Evolutionary conservation across 495 filamentous ascomycete species (phyloP).

Genomic region (Hypoxylon perforatum): DNA sequence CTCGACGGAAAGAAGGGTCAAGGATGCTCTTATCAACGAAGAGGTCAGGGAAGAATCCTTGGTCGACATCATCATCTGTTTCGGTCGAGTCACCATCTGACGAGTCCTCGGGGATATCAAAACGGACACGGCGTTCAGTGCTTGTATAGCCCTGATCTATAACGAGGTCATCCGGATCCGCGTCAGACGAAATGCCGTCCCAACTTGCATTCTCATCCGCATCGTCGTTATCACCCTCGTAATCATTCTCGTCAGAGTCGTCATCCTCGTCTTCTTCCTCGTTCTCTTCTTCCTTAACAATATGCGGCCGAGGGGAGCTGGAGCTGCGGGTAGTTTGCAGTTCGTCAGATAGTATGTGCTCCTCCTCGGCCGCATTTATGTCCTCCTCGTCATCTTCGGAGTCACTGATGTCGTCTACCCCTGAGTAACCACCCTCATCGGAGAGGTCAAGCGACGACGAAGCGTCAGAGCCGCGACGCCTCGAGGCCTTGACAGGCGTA

Average conservation of each 20-base stretch:
- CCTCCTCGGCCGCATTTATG: slow-evolving; percentile 77
- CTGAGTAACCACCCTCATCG: slow-evolving; percentile 77
- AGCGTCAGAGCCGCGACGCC: slow-evolving; percentile 53
- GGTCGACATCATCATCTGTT: slow-evolving; percentile 53
- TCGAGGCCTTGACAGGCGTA: slow-evolving; percentile 53
- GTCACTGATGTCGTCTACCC: slow-evolving; percentile 80
- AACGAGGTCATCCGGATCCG: slow-evolving; percentile 57
- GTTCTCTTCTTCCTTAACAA: slow-evolving; percentile 36
- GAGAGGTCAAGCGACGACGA: slow-evolving; percentile 63
- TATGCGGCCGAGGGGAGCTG: slow-evolving; percentile 55
- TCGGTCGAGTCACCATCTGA: slow-evolving; percentile 60
- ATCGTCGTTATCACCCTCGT: slow-evolving; percentile 50
- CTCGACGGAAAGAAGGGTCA: slow-evolving; percentile 73
- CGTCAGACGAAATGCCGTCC: slow-evolving; percentile 65
- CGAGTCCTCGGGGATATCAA: slow-evolving; percentile 59
- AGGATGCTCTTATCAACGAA: slow-evolving; percentile 77
- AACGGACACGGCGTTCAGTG: slow-evolving; percentile 63
- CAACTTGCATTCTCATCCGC: slow-evolving; percentile 64
- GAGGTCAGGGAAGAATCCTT: slow-evolving; percentile 73
- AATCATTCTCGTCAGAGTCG: slow-evolving; percentile 51
- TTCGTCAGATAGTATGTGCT: slow-evolving; percentile 67
- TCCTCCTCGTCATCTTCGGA: slow-evolving; percentile 77
- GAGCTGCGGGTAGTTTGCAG: slow-evolving; percentile 45
- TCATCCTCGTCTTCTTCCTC: slow-evolving; percentile 49
- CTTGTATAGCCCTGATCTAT: slow-evolving; percentile 56